Percentiles rank a stretch among this genome's conserved stretches.
These are phyloP conservation scores for Sclerospora graminicola DNA, from an alignment of 352 stramenopile species.

Conservation along the genomic window DNA sequence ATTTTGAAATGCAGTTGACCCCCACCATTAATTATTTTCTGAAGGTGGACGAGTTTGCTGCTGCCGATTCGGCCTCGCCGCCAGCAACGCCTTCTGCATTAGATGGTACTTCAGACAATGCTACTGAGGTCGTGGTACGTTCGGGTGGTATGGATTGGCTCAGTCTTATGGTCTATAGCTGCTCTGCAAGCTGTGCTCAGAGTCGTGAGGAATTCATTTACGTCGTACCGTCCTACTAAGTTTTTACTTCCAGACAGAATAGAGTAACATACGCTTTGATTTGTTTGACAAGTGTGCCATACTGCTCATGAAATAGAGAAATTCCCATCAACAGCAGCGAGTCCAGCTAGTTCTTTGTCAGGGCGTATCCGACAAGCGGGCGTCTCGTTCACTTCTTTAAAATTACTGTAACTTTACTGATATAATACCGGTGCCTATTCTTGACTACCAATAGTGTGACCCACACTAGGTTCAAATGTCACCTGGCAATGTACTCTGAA, in stretches of 20 bases:
- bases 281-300: too few relatives aligned
- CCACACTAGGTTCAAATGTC: too few relatives aligned
- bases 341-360: too few relatives aligned
- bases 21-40: conserved; percentile 82
- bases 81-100: not conserved
- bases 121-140: conserved; percentile 2
- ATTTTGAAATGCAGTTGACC: conserved; percentile 78
- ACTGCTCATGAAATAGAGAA: too few relatives aligned
- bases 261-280: not conserved
- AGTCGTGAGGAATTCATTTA: conserved; percentile 64
- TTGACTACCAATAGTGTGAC: too few relatives aligned
- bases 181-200: conserved; percentile 44
- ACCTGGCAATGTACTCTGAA: too few relatives aligned
- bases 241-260: too few relatives aligned
- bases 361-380: too few relatives aligned
- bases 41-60: conserved; percentile 61
- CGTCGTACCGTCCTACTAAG: conserved; percentile 35
- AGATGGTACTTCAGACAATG: not conserved
- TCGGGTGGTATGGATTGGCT: conserved; percentile 71
- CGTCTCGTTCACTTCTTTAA: too few relatives aligned
- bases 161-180: conserved; percentile 70
- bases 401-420: too few relatives aligned
- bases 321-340: too few relatives aligned
- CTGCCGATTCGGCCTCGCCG: conserved; percentile 4
- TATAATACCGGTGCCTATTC: too few relatives aligned